These are phyloP conservation scores for Yamadazyma aaseri DNA, from an alignment of 1,139 yeast genomes.

Conservation along the genomic window DNA sequence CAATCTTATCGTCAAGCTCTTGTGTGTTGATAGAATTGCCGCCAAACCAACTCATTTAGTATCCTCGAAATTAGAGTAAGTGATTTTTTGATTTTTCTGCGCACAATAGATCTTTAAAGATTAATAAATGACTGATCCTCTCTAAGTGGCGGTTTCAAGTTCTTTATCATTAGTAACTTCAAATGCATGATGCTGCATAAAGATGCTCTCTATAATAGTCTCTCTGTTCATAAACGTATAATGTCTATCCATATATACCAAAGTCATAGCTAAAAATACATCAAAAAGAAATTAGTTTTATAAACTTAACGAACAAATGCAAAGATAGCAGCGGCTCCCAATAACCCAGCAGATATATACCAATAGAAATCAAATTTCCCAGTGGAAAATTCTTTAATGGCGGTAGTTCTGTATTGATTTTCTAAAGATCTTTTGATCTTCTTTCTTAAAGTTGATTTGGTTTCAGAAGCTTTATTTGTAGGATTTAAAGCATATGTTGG, in stretches of 20 bases:
- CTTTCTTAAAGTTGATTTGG: constrained; percentile 40
- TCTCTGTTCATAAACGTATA: neutral
- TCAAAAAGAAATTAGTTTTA: neutral
- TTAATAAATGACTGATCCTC: too few relatives aligned
- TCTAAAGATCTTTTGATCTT: constrained; percentile 71
- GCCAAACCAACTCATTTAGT: constrained; percentile 66
- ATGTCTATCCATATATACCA: neutral
- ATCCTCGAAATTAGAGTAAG: neutral
- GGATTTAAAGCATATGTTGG: constrained; percentile 93
- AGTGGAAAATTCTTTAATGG: constrained; percentile 46
- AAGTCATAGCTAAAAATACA: neutral
- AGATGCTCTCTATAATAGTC: too few relatives aligned
- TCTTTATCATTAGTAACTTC: too few relatives aligned
- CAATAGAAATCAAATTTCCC: constrained; percentile 46
- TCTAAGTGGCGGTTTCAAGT: too few relatives aligned
- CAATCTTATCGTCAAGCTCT: constrained; percentile 63
- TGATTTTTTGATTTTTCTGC: neutral
- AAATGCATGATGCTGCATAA: too few relatives aligned
- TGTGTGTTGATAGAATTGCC: constrained; percentile 38
- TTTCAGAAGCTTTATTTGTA: constrained; percentile 48
- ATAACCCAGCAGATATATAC: constrained; percentile 39
- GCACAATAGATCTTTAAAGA: too few relatives aligned
- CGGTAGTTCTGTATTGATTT: constrained; percentile 77
- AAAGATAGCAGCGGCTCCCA: constrained; percentile 24
- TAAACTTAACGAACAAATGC: constrained; percentile 15